phyloP scores from a whole-genome alignment of 768 basidiomycete genomes.

The Omphalotus guepiniiformis region DNA sequence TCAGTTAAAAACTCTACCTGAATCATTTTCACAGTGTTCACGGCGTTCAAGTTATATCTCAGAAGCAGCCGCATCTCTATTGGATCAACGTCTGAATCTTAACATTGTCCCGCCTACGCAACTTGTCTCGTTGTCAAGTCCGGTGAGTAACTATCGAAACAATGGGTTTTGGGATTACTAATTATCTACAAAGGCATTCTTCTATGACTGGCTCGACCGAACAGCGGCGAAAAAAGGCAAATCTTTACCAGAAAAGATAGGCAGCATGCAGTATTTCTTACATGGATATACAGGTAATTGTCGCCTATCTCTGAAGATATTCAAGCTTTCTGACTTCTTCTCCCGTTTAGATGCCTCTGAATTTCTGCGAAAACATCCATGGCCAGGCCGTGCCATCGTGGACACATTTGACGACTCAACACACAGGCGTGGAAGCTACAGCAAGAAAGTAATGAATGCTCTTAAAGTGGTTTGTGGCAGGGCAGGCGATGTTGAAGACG shows the following conservation, averaged over 20 bases:
- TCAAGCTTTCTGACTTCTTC: not conserved
- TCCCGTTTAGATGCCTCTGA: conserved; percentile 68
- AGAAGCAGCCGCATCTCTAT: conserved; percentile 82
- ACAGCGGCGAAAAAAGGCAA: conserved; percentile 81
- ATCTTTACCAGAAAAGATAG: conserved; percentile 80
- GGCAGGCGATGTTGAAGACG: conserved; percentile 70
- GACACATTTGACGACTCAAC: conserved; percentile 86
- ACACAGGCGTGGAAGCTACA: conserved; percentile 64
- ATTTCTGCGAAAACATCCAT: conserved; percentile 81
- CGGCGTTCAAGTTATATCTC: conserved; percentile 66
- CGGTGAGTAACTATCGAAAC: conserved; percentile 33
- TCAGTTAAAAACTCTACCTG: conserved; percentile 17
- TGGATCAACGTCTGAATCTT: conserved; percentile 70
- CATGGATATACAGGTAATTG: conserved; percentile 69
- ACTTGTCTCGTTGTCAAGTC: conserved; percentile 77
- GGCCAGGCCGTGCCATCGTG: conserved; percentile 79
- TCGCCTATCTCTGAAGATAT: not conserved
- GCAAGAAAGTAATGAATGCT: conserved; percentile 64
- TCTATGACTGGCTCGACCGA: conserved; percentile 89
- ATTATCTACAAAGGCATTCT: conserved; percentile 60
- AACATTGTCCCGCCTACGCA: conserved; percentile 86
- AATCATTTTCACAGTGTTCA: not conserved
- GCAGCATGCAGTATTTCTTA: conserved; percentile 86
- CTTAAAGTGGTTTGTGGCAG: conserved; percentile 81
- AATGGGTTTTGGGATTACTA: conserved; percentile 5